Percentiles rank a stretch among this genome's conserved stretches.
These are phyloP conservation scores for Arthrobotrys megalospora DNA, from an alignment of 2,329 filamentous ascomycete genomes.

Conservation along the genomic window DNA sequence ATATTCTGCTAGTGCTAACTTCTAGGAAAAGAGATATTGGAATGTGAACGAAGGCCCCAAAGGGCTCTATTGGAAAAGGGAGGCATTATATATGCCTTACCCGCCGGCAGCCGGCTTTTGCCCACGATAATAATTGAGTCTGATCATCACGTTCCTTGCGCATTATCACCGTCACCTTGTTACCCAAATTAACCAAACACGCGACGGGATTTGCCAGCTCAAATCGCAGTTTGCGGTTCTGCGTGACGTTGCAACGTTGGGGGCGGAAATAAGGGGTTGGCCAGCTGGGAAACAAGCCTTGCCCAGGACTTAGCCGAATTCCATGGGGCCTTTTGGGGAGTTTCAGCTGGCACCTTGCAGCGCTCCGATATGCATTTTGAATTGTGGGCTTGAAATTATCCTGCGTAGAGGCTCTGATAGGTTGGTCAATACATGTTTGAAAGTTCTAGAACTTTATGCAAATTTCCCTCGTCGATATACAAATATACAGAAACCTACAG, in stretches of 20 bases:
- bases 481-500: no score
- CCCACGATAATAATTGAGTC: conserved; percentile 22
- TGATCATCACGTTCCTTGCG: conserved; percentile 24
- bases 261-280: neutral
- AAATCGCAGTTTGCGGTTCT: conserved; percentile 40
- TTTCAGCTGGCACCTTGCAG: no score
- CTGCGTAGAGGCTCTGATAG: no score
- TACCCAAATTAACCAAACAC: conserved; percentile 9
- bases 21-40: no score
- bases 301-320: neutral
- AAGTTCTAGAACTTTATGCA: no score
- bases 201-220: conserved; percentile 34
- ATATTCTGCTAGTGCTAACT: no score
- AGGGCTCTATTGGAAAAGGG: neutral
- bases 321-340: no score
- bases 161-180: neutral
- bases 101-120: neutral
- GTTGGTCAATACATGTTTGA: no score
- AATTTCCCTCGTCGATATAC: no score
- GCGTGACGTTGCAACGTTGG: neutral
- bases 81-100: conserved; percentile 9
- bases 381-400: no score
- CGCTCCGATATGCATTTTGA: no score
- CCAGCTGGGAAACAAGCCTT: conserved; percentile 7
- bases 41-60: neutral